A percentile compares a stretch with the other conserved stretches of the same genome.
phyloP scores from a whole-genome alignment of 495 filamentous ascomycete genomes.

The Neurospora africana region DNA sequence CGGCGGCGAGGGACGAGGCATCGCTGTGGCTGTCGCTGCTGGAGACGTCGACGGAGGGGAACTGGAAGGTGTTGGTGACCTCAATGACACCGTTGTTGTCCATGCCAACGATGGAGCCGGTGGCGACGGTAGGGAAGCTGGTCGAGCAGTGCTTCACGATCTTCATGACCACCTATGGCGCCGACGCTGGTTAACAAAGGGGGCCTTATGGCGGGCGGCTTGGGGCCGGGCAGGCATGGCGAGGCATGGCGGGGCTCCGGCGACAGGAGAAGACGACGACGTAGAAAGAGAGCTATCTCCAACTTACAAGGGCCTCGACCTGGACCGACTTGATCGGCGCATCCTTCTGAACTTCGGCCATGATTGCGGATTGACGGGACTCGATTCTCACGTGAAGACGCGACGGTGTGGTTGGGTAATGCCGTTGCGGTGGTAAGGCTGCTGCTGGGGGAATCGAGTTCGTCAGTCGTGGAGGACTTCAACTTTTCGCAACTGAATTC shows the following conservation, averaged over 20 bases:
- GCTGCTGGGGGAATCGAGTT: constrained; percentile 1
- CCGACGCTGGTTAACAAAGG: constrained; percentile 8
- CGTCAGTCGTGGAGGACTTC: constrained; percentile 4
- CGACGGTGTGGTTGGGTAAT: constrained; percentile 4
- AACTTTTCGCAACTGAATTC: constrained; percentile 13
- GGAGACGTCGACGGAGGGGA: constrained; percentile 70
- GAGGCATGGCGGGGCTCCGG: constrained; percentile 15
- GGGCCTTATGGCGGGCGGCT: constrained; percentile 3
- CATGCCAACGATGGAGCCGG: constrained; percentile 87
- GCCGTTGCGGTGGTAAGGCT: background rate
- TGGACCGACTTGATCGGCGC: constrained; percentile 65
- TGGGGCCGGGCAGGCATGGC: constrained; percentile 9
- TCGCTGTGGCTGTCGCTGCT: constrained; percentile 69
- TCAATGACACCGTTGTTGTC: constrained; percentile 74
- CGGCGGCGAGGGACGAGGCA: constrained; percentile 66
- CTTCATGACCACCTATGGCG: constrained; percentile 78
- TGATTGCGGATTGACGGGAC: constrained; percentile 13
- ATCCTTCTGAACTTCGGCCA: constrained; percentile 45
- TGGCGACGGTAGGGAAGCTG: constrained; percentile 79
- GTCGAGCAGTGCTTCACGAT: constrained; percentile 88
- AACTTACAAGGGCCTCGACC: constrained; percentile 67
- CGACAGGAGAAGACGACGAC: background rate
- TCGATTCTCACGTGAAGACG: background rate
- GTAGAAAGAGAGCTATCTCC: background rate
- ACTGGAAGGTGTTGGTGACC: constrained; percentile 90